Evolutionary conservation across 192 early-diverging fungal genomes (phyloP).

Genomic region (Umbelopsis sp.): DNA sequence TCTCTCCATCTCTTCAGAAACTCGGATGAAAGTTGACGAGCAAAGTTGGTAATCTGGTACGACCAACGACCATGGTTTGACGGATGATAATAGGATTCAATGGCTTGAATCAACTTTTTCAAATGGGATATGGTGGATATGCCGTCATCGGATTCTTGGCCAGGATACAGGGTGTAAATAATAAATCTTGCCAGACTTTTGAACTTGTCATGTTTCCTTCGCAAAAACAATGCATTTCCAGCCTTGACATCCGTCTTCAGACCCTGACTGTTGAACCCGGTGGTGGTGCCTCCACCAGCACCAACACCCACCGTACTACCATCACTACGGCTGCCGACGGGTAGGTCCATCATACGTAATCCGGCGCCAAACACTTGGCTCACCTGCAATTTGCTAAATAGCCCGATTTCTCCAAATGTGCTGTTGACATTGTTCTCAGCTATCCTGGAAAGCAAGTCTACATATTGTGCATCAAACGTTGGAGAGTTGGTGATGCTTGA

Average conservation of each 20-base stretch:
- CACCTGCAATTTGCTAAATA: conserved; percentile 65
- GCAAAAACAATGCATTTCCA: conserved; percentile 35
- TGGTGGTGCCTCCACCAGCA: conserved; percentile 46
- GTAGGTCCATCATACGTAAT: conserved; percentile 50
- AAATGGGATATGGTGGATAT: conserved; percentile 63
- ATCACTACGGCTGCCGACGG: conserved; percentile 54
- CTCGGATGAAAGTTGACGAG: conserved; percentile 64
- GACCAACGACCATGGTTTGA: conserved; percentile 93
- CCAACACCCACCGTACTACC: conserved; percentile 46
- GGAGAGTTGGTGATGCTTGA: conserved; percentile 61
- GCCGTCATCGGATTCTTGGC: conserved; percentile 39
- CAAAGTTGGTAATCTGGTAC: conserved; percentile 66
- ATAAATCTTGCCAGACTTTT: conserved; percentile 77
- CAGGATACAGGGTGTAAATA: conserved; percentile 75
- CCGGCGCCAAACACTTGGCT: conserved; percentile 56
- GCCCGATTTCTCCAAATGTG: conserved; percentile 37
- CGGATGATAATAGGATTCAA: conserved; percentile 89
- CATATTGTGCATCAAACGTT: conserved; percentile 68
- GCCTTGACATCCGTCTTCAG: conserved; percentile 42
- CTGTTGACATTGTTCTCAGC: conserved; percentile 50
- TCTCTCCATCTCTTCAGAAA: conserved; percentile 68
- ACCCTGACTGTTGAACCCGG: conserved; percentile 38
- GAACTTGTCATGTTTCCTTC: conserved; percentile 48
- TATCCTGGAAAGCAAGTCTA: conserved; percentile 72
- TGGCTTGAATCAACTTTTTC: conserved; percentile 76